Conservation (phyloP, 2,329 filamentous ascomycete species). For the Pestalotiopsis sp. region DNA sequence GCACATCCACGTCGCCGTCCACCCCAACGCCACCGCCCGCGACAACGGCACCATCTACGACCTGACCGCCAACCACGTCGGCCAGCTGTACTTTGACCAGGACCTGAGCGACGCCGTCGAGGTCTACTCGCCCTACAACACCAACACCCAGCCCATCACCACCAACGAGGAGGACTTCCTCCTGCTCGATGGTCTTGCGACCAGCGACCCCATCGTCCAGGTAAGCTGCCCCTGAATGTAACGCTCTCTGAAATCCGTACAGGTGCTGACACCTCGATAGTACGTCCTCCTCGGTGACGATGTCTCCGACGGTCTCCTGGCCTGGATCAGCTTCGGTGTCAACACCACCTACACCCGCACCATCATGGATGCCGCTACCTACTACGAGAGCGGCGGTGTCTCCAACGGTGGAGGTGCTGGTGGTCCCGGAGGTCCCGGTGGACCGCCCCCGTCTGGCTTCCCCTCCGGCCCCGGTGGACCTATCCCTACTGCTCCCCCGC, state of each 20-base stretch:
- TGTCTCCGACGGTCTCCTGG: constrained; percentile 48
- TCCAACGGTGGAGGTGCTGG: constrained; percentile 14
- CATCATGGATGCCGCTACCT: constrained; percentile 22
- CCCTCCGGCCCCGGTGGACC: not conserved
- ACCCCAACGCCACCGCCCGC: constrained; percentile 39
- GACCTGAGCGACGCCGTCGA: constrained; percentile 44
- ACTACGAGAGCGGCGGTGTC: constrained; percentile 25
- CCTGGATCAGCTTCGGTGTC: constrained; percentile 52
- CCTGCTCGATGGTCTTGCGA: constrained; percentile 6
- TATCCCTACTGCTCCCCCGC: not conserved
- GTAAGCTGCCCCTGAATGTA: not conserved
- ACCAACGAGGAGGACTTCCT: constrained; percentile 9
- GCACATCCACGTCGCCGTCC: constrained; percentile 53
- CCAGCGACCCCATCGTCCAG: constrained; percentile 35
- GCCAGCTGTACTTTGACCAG: constrained; percentile 69
- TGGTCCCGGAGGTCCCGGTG: constrained; percentile 1
- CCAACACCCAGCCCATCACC: constrained; percentile 10
- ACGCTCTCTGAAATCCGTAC: not conserved
- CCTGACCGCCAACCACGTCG: constrained; percentile 56
- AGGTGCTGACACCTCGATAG: not conserved
- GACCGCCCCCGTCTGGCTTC: not conserved
- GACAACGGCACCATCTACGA: constrained; percentile 48
- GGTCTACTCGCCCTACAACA: not conserved
- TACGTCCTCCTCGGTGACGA: constrained; percentile 56
- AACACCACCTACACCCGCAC: constrained; percentile 27